phyloP scores from a whole-genome alignment of 2,329 filamentous ascomycete genomes.

The Neopestalotiopsis sp. region DNA sequence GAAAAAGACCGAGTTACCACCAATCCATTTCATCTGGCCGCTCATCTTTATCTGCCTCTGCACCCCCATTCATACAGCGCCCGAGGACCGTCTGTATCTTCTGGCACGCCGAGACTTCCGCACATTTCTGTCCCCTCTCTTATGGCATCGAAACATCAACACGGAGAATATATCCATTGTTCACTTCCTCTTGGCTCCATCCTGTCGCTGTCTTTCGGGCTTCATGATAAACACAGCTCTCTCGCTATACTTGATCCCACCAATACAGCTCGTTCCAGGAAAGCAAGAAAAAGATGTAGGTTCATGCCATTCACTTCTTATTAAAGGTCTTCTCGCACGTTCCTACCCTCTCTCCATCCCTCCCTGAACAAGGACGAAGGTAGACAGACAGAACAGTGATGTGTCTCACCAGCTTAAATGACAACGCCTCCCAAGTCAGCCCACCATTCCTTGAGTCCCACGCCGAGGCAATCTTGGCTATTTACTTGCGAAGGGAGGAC shows the following conservation, averaged over 20 bases:
- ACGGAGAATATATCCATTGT: neutral
- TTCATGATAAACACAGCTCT: neutral
- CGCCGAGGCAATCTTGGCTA: slow-evolving; percentile 12
- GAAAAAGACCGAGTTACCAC: no score
- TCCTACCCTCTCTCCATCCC: neutral
- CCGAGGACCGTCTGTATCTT: neutral
- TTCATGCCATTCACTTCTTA: neutral
- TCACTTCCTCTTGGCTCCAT: neutral
- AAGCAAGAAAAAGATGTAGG: neutral
- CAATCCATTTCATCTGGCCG: neutral
- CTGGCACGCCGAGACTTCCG: neutral
- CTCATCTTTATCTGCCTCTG: neutral
- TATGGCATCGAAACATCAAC: neutral
- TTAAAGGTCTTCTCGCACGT: neutral
- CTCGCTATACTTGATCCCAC: neutral
- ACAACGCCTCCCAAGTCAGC: slow-evolving; percentile 26
- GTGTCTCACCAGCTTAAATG: slow-evolving; percentile 16
- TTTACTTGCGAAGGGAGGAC: slow-evolving; percentile 16
- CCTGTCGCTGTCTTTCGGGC: neutral
- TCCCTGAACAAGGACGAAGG: neutral
- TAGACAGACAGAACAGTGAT: neutral
- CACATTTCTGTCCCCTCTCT: neutral
- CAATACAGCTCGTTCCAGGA: neutral
- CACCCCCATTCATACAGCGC: neutral
- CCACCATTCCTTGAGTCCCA: slow-evolving; percentile 30